Evolutionary conservation across 306 rosid genomes (phyloP).

Genomic region (Trifolium dubium): DNA sequence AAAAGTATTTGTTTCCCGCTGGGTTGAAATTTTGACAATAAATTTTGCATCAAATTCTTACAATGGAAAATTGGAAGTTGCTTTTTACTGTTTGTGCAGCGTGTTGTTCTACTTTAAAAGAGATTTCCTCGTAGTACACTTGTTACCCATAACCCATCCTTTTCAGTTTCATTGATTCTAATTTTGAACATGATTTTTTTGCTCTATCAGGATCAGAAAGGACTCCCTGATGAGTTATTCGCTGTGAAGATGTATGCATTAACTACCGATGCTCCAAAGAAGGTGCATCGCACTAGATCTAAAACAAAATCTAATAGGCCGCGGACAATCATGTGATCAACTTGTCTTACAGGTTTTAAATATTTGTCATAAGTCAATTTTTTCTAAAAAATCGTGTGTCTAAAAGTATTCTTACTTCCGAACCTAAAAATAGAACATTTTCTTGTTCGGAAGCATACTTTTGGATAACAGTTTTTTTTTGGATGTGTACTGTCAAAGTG

Average conservation of each 20-base stretch:
- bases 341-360: background rate
- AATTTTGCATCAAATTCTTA: background rate
- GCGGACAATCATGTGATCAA: conserved; percentile 65
- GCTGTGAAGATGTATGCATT: conserved; percentile 95
- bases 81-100: background rate
- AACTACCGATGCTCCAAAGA: conserved; percentile 69
- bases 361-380: background rate
- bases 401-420: background rate
- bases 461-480: too few relatives aligned
- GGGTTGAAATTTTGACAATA: too few relatives aligned
- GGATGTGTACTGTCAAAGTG: background rate
- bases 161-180: background rate
- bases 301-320: conserved; percentile 72
- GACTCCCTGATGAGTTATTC: conserved; percentile 75
- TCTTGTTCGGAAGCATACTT: background rate
- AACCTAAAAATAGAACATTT: background rate
- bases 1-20: too few relatives aligned
- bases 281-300: conserved; percentile 57
- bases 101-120: background rate
- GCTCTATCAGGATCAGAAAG: conserved; percentile 80
- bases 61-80: background rate
- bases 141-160: background rate
- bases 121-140: background rate
- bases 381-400: too few relatives aligned
- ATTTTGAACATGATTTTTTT: background rate